A percentile compares a stretch with the other conserved stretches of the same genome.
Evolutionary conservation across 176 grass and related monocot species (phyloP).

Genomic region (Aegilops bicornis): DNA sequence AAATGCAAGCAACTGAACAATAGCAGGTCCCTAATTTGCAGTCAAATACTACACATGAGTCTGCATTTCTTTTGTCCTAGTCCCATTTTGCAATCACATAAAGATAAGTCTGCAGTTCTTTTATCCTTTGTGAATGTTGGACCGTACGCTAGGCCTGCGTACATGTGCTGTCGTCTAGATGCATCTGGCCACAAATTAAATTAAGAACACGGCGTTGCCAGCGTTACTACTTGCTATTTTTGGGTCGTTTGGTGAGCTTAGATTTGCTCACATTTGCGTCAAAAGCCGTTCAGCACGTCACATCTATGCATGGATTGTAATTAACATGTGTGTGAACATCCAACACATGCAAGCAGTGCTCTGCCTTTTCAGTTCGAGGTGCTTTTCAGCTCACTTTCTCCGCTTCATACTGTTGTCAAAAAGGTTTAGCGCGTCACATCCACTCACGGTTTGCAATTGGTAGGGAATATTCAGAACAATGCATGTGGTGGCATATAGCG

Average conservation of each 20-base stretch:
- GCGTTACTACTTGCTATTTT: neutral
- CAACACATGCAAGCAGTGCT: no score
- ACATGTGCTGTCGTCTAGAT: neutral
- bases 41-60: neutral
- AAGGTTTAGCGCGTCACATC: neutral
- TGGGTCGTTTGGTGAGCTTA: neutral
- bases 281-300: neutral
- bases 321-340: neutral
- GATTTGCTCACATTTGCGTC: neutral
- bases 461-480: neutral
- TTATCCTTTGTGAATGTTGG: neutral
- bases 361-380: neutral
- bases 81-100: neutral
- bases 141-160: neutral
- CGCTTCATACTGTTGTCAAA: neutral
- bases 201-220: neutral
- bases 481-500: neutral
- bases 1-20: no score
- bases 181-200: neutral
- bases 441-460: neutral
- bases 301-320: neutral
- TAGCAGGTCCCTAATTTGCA: neutral
- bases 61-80: neutral
- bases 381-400: neutral
- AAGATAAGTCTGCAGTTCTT: neutral